Percentiles rank a stretch among this genome's conserved stretches.
Evolutionary conservation across 148 eudicot genomes (phyloP).

Genomic region (Agrostemma githago): DNA sequence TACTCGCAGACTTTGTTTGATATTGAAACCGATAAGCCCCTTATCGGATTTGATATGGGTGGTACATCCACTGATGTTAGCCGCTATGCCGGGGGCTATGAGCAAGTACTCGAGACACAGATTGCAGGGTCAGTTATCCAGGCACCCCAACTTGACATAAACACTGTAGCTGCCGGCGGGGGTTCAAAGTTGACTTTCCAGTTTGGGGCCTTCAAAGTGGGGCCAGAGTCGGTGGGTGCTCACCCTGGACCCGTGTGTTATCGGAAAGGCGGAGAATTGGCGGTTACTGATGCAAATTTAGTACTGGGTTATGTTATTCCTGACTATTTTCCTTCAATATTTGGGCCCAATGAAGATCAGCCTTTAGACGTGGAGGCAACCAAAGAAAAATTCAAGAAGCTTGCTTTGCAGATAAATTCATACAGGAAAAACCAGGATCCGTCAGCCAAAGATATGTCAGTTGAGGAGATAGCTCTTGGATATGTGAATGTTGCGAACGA

Average conservation of each 20-base stretch:
- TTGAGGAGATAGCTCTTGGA: slow-evolving; percentile 94
- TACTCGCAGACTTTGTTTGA: slow-evolving; percentile 90
- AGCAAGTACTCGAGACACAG: slow-evolving; percentile 96
- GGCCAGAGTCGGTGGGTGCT: slow-evolving; percentile 98
- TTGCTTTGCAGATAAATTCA: slow-evolving; percentile 70
- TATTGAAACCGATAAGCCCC: slow-evolving; percentile 83
- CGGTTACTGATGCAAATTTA: slow-evolving; percentile 95
- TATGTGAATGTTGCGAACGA: slow-evolving; percentile 95
- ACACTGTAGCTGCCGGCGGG: slow-evolving; percentile 98
- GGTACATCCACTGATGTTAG: slow-evolving; percentile 99
- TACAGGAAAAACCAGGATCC: slow-evolving; percentile 74
- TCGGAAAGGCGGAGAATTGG: slow-evolving; percentile 91
- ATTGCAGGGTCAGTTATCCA: slow-evolving; percentile 94
- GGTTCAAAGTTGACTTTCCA: slow-evolving; percentile 93
- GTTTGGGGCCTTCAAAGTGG: slow-evolving; percentile 91
- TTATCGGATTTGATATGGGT: slow-evolving; percentile 99
- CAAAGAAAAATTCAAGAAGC: slow-evolving; percentile 67
- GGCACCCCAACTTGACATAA: slow-evolving; percentile 99
- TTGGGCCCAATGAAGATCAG: slow-evolving; percentile 90
- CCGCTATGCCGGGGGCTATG: slow-evolving; percentile 87
- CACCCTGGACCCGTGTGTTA: slow-evolving; percentile 99
- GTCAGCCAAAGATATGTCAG: slow-evolving; percentile 67
- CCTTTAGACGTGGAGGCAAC: slow-evolving; percentile 79
- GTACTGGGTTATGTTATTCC: slow-evolving; percentile 83
- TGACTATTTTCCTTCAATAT: slow-evolving; percentile 87